Base-by-base conservation (phyloP, 345 rosid species). In the Rhodamnia argentea region DNA sequence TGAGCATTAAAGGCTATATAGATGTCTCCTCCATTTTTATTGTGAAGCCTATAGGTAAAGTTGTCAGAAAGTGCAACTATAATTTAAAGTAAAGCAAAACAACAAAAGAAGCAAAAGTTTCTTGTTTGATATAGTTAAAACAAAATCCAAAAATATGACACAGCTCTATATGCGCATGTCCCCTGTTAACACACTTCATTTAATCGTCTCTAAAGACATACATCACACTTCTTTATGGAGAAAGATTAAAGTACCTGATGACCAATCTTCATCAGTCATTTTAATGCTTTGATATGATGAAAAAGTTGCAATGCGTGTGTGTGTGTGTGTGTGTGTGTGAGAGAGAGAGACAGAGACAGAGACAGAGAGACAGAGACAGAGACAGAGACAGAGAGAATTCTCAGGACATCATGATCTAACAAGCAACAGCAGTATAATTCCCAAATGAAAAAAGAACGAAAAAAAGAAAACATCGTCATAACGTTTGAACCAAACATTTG, bases 1-100 rank as follows among this genome's bases (percentile, higher is more conserved):
- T 94, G 99, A 40, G 98, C 95, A 82, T 96, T 97, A 86, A 97
- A 96, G 13, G 98, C 98, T 85, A 89, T 52, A 89, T 94, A 95
- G 88, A 94, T 89, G 88, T 96, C 95, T 82, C 91, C 91, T 86
- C 92, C 92, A 56, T 88, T 84, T 42, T 83, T 81, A 52, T 93
- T 96, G 89, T 95, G 98, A 88, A 97, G 95, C 90, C 99, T 96
- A 91, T 88, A 87, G 84, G 85, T 87, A 85, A 27, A 59, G 84
- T 52, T 20, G 40, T 84, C 56, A 55, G 74, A 42, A 32, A 70
- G 44, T 70, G 81, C 81, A 70, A 37, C 81, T 70, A 70, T 10
- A 40, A 70, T 70, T 70, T 29, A 53, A 52, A 53, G 55, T 37
- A 70, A 9, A 18, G 47, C 24, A 37, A 70, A 37, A 70, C 44